Base-by-base conservation (phyloP, 352 stramenopile genomes). In the Globisporangium echinulatum region DNA sequence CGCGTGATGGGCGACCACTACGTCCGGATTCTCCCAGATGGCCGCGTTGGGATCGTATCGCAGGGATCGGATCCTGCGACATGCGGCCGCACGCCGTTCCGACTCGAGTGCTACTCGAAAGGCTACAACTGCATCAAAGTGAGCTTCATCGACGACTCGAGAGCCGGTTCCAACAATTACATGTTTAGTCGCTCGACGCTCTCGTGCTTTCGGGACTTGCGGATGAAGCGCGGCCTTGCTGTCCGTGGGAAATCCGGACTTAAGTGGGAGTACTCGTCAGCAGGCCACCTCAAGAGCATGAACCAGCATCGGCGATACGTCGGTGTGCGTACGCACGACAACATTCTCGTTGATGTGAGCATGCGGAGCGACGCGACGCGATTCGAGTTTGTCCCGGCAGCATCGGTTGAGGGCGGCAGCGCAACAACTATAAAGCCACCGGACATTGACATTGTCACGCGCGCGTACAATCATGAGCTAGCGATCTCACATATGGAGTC, bases 101-200 rank as follows among this genome's bases (percentile, higher is more conserved):
- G 77, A 6, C 74, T 94, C 46, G 75, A 87, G 61, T 90, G 81
- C 59, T 87, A 83, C 56, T 82, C 82, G 3, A 83, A 89, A 59
- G 82, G 77, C 7, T 92, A 94, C 74, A 94, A 94, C 67, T 92
- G 79, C 65, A 78, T 94, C 70, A 90, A 90, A 59, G 80, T 92
- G 54, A 89, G 82, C 62, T 92, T 92, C 60, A 81, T 77, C 50
- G 70, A 90, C 58, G 76, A 89, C 56, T 69, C 85, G 19, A 75
- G 75, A 33, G 74, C 79, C 44, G 68, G 63, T 10, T 49, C 52
- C 38, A 56, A 15, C 33, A n/a, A 56, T n/a, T 87, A 88, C 66
- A 94, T 94, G 85, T 94, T 90, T 59, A 91, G 79, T 52, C 75
- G 85, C 36, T 92, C 82, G 52, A 94, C 85, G 51, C 80, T 90